Base-by-base conservation (phyloP, 805 yeast genomes). In the Wickerhamiella australiensis region DNA sequence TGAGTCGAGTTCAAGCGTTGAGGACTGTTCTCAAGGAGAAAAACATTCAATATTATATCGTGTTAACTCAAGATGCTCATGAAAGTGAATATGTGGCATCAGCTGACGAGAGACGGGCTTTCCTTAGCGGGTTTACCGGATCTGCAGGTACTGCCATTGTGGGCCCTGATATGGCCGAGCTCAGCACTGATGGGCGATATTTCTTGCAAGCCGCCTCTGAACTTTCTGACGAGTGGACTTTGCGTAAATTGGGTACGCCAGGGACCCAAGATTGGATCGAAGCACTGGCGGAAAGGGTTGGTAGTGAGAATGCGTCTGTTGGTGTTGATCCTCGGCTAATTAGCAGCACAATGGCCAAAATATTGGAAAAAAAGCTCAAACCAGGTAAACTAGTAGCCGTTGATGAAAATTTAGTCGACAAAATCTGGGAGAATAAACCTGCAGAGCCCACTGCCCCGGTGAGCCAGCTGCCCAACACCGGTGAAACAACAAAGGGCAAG, bases 111-210 rank as follows among this genome's bases (percentile, higher is more conserved):
- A 76, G 96, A 57, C 72, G 96, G 51, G 82, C 77, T 49, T 90
- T 74, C 58, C 82, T 90, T 23, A 75, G 88, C 5, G 96, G 72
- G 0, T 90, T 90, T 67, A 82, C 90, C 11, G 98, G 97, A 0
- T 80, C 90, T 45, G 94, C 96, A 1, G 98, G 97, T 21, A 69
- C 85, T 20, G 96, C 95, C 1, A 74, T 92, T n/a, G 73, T 90
- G 17, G 80, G 95, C 3, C 62, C 69, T 41, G 71, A 72, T 49
- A 75, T 77, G 43, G 94, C 95, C 12, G 84, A 82, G 0, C 67
- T 92, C 46, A 79, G 94, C 7, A 92, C 98, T 0, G 98, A 92
- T 65, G 97, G 97, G 1, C 73, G 98, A 56, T 92, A 92, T 68
- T 92, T 86, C 64, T 70, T 85, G 52, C 98, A 92, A 67, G 97